Conservation (phyloP, 345 rosid species). For the Sisymbrium altissimum region DNA sequence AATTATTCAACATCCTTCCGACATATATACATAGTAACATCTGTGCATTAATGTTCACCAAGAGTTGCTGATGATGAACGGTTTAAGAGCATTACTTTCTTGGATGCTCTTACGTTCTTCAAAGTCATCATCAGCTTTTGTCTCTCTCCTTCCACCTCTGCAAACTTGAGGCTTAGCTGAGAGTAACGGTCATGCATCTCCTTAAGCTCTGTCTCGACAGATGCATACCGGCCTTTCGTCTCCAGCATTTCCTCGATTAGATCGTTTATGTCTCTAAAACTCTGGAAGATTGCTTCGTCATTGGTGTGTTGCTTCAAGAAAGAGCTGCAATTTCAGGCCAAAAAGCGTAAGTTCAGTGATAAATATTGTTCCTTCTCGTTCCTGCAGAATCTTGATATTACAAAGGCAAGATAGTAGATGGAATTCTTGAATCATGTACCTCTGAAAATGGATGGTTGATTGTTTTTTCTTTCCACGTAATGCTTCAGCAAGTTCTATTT, state of each 20-base stretch:
- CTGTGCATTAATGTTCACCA: constrained; percentile 46
- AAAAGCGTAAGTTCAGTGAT: constrained; percentile 7
- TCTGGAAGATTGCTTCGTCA: constrained; percentile 82
- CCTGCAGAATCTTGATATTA: neutral
- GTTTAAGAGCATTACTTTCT: constrained; percentile 44
- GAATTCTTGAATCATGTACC: constrained; percentile 40
- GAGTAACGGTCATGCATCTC: constrained; percentile 97
- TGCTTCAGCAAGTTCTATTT: constrained; percentile 88
- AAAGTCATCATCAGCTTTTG: constrained; percentile 97
- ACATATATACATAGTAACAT: constrained; percentile 31
- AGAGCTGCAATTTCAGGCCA: constrained; percentile 51
- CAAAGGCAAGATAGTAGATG: neutral
- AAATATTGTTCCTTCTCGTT: neutral
- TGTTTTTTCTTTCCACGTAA: constrained; percentile 66
- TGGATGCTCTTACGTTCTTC: constrained; percentile 72
- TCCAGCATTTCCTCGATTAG: constrained; percentile 81
- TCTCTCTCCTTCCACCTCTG: constrained; percentile 98
- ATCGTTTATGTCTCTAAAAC: constrained; percentile 91
- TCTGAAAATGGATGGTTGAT: constrained; percentile 63
- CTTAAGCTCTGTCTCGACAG: constrained; percentile 73
- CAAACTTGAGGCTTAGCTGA: constrained; percentile 90
- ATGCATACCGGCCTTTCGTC: constrained; percentile 60
- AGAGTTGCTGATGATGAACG: constrained; percentile 50
- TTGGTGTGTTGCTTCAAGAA: constrained; percentile 78
- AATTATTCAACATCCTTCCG: constrained; percentile 13